phyloP scores from a whole-genome alignment of 1,284 basidiomycete genomes.

The Irpex sp. region DNA sequence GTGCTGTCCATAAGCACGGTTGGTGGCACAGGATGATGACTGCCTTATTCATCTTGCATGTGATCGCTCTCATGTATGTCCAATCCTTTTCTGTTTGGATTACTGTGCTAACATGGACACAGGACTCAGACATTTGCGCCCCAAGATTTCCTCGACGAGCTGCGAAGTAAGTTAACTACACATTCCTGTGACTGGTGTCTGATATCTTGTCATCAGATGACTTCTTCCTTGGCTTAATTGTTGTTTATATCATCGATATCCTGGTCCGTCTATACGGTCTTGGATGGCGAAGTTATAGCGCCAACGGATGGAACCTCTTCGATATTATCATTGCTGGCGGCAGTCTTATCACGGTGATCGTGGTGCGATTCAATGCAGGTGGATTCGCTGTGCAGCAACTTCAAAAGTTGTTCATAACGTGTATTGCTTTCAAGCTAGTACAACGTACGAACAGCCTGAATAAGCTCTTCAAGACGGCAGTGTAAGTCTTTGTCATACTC shows the following conservation, averaged over 20 bases:
- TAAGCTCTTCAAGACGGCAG: slow-evolving; percentile 94
- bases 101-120: slow-evolving; percentile 15
- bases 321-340: slow-evolving; percentile 84
- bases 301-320: slow-evolving; percentile 93
- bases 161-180: slow-evolving; percentile 56
- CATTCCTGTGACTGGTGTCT: neutral
- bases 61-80: slow-evolving; percentile 76
- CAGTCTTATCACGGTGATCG: slow-evolving; percentile 81
- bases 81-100: slow-evolving; percentile 24
- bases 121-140: slow-evolving; percentile 83
- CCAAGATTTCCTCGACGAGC: slow-evolving; percentile 48
- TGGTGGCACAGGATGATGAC: slow-evolving; percentile 92
- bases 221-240: slow-evolving; percentile 76
- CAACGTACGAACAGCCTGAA: slow-evolving; percentile 89
- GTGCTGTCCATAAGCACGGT: slow-evolving; percentile 89
- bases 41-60: slow-evolving; percentile 80
- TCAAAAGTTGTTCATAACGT: slow-evolving; percentile 93
- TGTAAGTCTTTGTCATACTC: slow-evolving; percentile 51
- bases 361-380: slow-evolving; percentile 58
- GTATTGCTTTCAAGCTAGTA: slow-evolving; percentile 92
- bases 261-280: slow-evolving; percentile 79
- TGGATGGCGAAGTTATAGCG: slow-evolving; percentile 80
- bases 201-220: slow-evolving; percentile 44
- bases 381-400: slow-evolving; percentile 66
- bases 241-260: slow-evolving; percentile 80